phyloP scores from a whole-genome alignment of 331 rosid species.

The Erythrophleum ivorense region DNA sequence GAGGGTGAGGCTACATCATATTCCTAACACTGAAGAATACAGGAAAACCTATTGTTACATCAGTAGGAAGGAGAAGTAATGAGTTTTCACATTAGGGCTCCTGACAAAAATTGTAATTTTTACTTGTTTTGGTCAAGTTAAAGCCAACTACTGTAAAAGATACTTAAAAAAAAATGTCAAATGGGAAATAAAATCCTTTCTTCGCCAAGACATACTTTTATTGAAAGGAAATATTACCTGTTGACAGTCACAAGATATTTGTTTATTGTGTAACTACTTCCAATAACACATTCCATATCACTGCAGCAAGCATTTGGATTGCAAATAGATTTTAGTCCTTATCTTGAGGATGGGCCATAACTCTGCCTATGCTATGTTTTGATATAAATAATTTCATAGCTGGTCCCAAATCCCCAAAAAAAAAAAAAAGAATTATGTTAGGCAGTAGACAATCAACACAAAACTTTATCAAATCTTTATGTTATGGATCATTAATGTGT shows the following conservation, averaged over 20 bases:
- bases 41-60: neutral
- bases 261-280: neutral
- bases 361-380: no score
- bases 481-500: no score
- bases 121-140: neutral
- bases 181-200: neutral
- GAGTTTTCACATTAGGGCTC: neutral
- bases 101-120: neutral
- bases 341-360: neutral
- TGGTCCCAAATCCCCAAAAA: no score
- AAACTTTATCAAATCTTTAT: no score
- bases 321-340: conserved; percentile 15
- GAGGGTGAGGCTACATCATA: neutral
- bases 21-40: conserved; percentile 6
- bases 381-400: no score
- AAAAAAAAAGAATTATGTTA: no score
- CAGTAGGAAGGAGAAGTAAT: neutral
- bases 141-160: conserved; percentile 13
- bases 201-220: neutral
- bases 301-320: neutral
- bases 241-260: neutral
- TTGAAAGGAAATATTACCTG: neutral
- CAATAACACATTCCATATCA: neutral
- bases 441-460: no score
- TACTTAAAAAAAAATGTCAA: neutral